Evolutionary conservation across 176 grass and related monocot species (phyloP), one percentile per base, ranked within the genome.

Genomic region (Avena insularis): DNA sequence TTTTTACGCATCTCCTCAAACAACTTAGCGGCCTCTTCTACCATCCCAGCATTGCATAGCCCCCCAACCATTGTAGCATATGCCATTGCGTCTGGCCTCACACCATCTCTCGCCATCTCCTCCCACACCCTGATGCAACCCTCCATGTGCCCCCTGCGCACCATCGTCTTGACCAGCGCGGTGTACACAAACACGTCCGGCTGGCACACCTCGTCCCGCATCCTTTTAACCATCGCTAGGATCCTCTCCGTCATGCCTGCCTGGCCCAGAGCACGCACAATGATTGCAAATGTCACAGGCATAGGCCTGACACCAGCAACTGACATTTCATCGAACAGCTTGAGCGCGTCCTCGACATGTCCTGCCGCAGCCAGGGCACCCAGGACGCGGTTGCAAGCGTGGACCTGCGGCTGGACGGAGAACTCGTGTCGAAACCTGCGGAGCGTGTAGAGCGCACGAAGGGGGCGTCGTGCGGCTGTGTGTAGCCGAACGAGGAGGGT

Each of bases 181-280:
- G 93, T 96, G 84, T 98, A 96, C 12, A 91, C 96, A 72, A 98
- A 98, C 71, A 98, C 67, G 31, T 98, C 90, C 0, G 90, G 93
- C 63, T 47, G 85, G 82, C 96, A 98, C 23, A 94, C 78, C 75
- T 91, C 80, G 0, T 49, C 20, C 21, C 96, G 58, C 96, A 98
- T 98, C 53, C 87, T 81, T 1, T 62, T 68, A 50, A 98, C 88
- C 69, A 94, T 79, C 57, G 89, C 70, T 23, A 96, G 46, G 10
- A 96, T 90, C 12, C 81, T 82, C 47, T 90, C 92, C 1, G 85
- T 86, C 82, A 86, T 84, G 12, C 90, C 90, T 0, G 50, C 89
- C 5, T 67, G 87, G 0, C 87, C 93, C 15, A 98, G 64, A 4
- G 85, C 93, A 47, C 91, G 93, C 10, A 91, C 92, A 19, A 96